A percentile compares a stretch with the other conserved stretches of the same genome.
Conservation (phyloP, 352 stramenopile species). For the Elongisporangium anandrum region DNA sequence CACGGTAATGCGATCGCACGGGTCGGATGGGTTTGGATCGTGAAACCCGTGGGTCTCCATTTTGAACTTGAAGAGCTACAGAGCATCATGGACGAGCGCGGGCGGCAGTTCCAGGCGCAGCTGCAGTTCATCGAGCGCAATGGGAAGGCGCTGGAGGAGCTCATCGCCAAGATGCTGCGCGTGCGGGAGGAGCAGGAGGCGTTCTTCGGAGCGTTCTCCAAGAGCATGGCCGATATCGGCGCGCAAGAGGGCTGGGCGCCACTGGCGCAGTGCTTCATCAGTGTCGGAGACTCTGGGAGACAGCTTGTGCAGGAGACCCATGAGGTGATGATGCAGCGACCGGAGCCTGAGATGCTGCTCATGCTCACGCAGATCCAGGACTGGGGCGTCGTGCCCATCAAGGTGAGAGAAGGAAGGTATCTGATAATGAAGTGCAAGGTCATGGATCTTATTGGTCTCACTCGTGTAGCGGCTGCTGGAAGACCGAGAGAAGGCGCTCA, state of each 20-base stretch:
- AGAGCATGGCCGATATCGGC: constrained; percentile 54
- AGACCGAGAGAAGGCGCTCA: constrained; percentile 76
- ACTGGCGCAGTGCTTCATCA: constrained; percentile 45
- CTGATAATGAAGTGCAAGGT: no score
- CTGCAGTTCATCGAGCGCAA: constrained; percentile 84
- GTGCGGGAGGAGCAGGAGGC: constrained; percentile 62
- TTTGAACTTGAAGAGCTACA: neutral
- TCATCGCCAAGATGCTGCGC: constrained; percentile 61
- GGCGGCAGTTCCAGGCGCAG: constrained; percentile 40
- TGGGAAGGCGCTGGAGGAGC: constrained; percentile 63
- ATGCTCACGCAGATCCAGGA: constrained; percentile 75
- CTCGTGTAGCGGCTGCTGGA: constrained; percentile 61
- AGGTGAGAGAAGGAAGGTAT: constrained; percentile 21
- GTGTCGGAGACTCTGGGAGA: constrained; percentile 39
- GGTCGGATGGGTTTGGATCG: neutral
- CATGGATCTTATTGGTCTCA: no score
- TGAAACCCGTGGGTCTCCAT: neutral
- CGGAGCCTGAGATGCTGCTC: constrained; percentile 66
- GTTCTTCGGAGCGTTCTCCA: constrained; percentile 49
- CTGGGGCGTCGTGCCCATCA: constrained; percentile 79
- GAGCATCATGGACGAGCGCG: constrained; percentile 45
- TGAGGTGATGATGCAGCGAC: constrained; percentile 69
- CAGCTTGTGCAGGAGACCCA: constrained; percentile 64
- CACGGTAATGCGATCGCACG: neutral
- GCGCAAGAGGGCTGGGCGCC: constrained; percentile 47